Conservation (phyloP, 2,329 filamentous ascomycete genomes). For the Botrytis galanthina region DNA sequence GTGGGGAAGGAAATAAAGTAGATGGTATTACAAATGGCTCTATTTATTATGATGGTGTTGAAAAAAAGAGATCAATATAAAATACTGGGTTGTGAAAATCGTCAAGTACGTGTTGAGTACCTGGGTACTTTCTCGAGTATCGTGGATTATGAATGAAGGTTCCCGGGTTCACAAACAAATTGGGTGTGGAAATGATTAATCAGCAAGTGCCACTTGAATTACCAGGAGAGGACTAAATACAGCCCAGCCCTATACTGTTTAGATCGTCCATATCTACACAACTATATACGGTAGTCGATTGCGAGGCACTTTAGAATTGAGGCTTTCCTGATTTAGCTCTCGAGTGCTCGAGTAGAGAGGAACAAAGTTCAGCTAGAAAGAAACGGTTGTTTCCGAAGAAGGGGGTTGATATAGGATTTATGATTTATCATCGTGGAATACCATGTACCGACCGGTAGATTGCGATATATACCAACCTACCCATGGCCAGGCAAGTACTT, state of each 20-base stretch:
- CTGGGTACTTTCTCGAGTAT: neutral
- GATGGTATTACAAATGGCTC: constrained; percentile 1
- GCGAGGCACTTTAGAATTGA: too few relatives aligned
- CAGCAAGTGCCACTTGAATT: neutral
- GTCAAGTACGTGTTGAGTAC: neutral
- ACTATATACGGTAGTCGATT: too few relatives aligned
- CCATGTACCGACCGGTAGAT: neutral
- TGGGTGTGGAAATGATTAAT: neutral
- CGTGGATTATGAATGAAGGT: neutral
- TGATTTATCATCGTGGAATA: too few relatives aligned
- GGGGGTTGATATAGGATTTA: too few relatives aligned
- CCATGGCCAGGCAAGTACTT: too few relatives aligned
- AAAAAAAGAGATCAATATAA: neutral
- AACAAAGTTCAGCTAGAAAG: too few relatives aligned
- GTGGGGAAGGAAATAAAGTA: neutral
- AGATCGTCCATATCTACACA: neutral
- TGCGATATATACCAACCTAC: too few relatives aligned
- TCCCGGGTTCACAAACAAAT: neutral
- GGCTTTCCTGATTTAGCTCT: too few relatives aligned
- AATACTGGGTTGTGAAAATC: neutral
- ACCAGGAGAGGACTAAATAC: neutral
- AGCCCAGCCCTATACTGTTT: neutral
- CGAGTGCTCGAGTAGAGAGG: too few relatives aligned
- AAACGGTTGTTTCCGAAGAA: too few relatives aligned
- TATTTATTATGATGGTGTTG: neutral